Percentiles rank a stretch among this genome's conserved stretches.
phyloP scores from a whole-genome alignment of 306 rosid species.

The Alnus rubra region DNA sequence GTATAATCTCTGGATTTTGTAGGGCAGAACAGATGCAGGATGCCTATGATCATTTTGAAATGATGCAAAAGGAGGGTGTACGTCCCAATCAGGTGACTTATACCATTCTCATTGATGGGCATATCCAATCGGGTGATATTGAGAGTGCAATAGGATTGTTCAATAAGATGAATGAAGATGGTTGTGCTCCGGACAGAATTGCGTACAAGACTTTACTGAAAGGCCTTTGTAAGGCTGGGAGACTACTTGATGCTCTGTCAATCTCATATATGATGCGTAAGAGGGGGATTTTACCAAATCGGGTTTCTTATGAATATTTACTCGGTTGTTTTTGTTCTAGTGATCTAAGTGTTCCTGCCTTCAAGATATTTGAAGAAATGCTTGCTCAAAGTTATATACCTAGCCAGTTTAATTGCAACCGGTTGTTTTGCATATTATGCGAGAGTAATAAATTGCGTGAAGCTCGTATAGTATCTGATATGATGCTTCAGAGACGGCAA shows the following conservation, averaged over 20 bases:
- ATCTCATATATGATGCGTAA: slow-evolving; percentile 35
- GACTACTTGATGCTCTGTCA: slow-evolving; percentile 37
- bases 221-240: slow-evolving; percentile 38
- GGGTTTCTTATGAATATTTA: slow-evolving; percentile 24
- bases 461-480: slow-evolving; percentile 16
- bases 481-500: slow-evolving; percentile 17
- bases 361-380: slow-evolving; percentile 39
- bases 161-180: slow-evolving; percentile 44
- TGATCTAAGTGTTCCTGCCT: slow-evolving; percentile 21
- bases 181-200: slow-evolving; percentile 37
- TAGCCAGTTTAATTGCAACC: neutral
- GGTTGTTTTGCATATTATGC: slow-evolving; percentile 10
- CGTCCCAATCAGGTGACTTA: slow-evolving; percentile 48
- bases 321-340: slow-evolving; percentile 23
- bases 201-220: slow-evolving; percentile 39
- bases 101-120: slow-evolving; percentile 46
- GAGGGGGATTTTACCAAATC: slow-evolving; percentile 30
- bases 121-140: slow-evolving; percentile 39
- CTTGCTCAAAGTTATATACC: slow-evolving; percentile 17
- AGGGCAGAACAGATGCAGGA: slow-evolving; percentile 33
- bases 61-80: slow-evolving; percentile 47
- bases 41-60: slow-evolving; percentile 36
- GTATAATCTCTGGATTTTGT: slow-evolving; percentile 41
- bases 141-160: slow-evolving; percentile 38
- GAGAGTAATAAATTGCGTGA: slow-evolving; percentile 8